phyloP scores from a whole-genome alignment of 225 moss, liverwort and hornwort genomes.

The Physcomitrellopsis africana region DNA sequence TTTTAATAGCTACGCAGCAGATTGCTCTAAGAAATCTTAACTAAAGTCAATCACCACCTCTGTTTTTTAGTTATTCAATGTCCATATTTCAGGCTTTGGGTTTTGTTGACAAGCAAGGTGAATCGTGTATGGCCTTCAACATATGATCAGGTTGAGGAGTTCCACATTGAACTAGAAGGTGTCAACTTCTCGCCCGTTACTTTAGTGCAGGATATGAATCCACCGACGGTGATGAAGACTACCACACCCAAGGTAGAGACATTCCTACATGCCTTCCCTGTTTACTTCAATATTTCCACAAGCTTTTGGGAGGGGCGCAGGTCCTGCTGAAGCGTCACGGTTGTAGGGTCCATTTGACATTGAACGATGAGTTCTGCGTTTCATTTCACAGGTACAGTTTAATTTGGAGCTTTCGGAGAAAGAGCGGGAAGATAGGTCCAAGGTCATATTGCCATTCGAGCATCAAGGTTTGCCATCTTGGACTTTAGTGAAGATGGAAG shows the following conservation, averaged over 20 bases:
- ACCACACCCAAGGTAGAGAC: slow-evolving; percentile 53
- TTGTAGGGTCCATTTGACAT: slow-evolving; percentile 10
- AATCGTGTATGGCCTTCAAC: slow-evolving; percentile 20
- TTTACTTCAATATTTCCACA: background rate
- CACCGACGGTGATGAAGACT: slow-evolving; percentile 26
- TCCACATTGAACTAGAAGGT: slow-evolving; percentile 46
- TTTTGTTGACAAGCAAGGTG: slow-evolving; percentile 14
- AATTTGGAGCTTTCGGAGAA: slow-evolving; percentile 74
- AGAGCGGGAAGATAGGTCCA: slow-evolving; percentile 85
- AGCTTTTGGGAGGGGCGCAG: background rate
- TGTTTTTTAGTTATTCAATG: background rate
- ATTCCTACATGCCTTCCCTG: slow-evolving; percentile 11
- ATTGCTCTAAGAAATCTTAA: background rate
- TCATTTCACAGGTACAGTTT: slow-evolving; percentile 70
- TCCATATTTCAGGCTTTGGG: background rate
- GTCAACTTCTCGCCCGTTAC: slow-evolving; percentile 52
- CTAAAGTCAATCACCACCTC: background rate
- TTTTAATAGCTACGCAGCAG: background rate
- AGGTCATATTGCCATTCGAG: slow-evolving; percentile 94
- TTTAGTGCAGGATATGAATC: slow-evolving; percentile 41
- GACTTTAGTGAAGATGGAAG: slow-evolving; percentile 1
- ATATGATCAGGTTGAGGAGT: slow-evolving; percentile 60
- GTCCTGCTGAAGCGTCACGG: background rate
- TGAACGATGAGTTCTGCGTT: slow-evolving; percentile 18
- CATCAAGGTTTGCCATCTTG: slow-evolving; percentile 75